Evolutionary conservation across 805 yeast species (phyloP), one percentile per base, ranked within the genome.

Genomic region (Myxozyma geophila): DNA sequence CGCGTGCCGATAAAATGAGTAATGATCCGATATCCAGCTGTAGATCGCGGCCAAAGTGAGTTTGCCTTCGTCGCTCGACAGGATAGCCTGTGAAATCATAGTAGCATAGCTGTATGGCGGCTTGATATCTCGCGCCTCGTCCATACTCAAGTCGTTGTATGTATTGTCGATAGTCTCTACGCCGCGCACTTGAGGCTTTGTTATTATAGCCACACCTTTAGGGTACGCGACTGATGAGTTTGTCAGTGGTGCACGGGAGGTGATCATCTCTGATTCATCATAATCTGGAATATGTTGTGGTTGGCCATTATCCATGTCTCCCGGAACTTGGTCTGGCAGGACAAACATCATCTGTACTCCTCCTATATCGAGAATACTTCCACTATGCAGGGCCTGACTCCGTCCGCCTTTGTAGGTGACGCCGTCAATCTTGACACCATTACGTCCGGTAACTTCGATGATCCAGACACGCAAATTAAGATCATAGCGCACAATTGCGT

Each of bases 291-390:
- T 35, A 47, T 50, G 23, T 47, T 54, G 49, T n/a, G 57, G 54
- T 7, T 44, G 23, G 19, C 50, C 57, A 21, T 53, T 19, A 6
- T 67, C 69, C 36, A 62, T 40, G 4, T 59, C 70, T 6, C 54
- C 33, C 17, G 64, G 64, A 10, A 62, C 65, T 36, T 67, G 69
- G 74, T 92, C 98, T 1, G 99, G 99, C 69, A 95, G 80, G 44
- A 95, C 95, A 74, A 95, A 95, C 96, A 95, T 93, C 98, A 95
- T 95, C 77, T 95, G 98, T 10, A 97, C 92, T 6, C 98, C 98
- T 17, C 98, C 98, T 52, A 95, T 87, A 72, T 95, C 99, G 62
- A 95, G 77, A 17, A 95, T 85, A 48, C 93, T 89, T n/a, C 99
- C 99, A 1, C 96, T 87, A 58, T 83, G 82, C 60, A 95, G 81